A percentile compares a stretch with the other conserved stretches of the same genome.
phyloP scores from a whole-genome alignment of 345 rosid genomes.

The Angophora floribunda region DNA sequence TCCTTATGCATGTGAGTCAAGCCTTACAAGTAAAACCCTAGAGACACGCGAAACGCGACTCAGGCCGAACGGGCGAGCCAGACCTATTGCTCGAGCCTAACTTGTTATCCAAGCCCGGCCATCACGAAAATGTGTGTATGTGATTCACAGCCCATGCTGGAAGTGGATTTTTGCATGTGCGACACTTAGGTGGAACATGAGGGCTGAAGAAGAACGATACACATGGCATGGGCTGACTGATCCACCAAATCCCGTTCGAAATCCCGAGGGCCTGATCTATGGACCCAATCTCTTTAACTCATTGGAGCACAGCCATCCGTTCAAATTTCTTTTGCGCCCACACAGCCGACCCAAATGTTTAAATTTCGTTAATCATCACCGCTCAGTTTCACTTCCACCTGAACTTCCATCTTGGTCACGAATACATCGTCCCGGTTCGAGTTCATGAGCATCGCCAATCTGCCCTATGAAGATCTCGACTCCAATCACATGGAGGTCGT shows the following conservation, averaged over 20 bases:
- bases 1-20: rapidly evolving
- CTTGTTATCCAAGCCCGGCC: neutral
- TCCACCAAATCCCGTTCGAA: neutral
- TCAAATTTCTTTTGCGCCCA: neutral
- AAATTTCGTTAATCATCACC: neutral
- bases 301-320: neutral
- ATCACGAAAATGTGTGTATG: neutral
- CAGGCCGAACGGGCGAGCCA: neutral
- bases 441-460: neutral
- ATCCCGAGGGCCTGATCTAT: neutral
- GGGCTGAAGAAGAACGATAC: neutral
- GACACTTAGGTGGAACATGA: neutral
- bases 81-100: neutral
- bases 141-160: neutral
- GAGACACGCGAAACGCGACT: neutral
- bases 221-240: neutral
- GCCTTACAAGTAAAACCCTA: neutral
- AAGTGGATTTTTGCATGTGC: neutral
- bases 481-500: neutral
- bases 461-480: neutral
- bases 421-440: neutral
- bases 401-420: neutral
- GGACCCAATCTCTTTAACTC: neutral
- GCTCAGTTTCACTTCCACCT: neutral
- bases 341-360: neutral